Base-by-base conservation (phyloP, 2,329 filamentous ascomycete species). In the Aureobasidium sp. region DNA sequence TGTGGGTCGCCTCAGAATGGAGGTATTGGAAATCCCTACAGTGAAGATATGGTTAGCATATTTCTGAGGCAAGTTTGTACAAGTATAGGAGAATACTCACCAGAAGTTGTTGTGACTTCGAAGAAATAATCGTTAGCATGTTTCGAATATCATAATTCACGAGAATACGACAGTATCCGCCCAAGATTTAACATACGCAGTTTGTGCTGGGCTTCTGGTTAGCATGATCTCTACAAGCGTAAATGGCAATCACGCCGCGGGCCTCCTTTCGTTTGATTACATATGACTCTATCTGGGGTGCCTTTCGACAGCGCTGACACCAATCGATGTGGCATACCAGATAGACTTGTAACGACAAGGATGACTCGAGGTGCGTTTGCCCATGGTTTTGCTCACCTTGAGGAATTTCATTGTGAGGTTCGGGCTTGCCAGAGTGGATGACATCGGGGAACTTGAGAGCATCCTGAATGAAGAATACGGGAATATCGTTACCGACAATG, bases 401-500 rank as follows among this genome's bases (percentile, higher is more conserved):
- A 0, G 88, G 87, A 0, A 89, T 79, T 66, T 89, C 87, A 57
- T 80, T 86, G 66, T 88, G 77, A 0, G 87, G 87, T 65, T 89
- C 84, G 0, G 87, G 86, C 72, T 90, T 90, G 37, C 77, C 82
- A 21, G 79, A 75, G 64, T 81, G 80, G 42, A 82, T 83, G 13
- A 89, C 70, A 64, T 89, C 85, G 0, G 86, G 85, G 67, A 89
- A 89, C 67, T 90, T 89, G 64, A 89, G 82, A 0, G 85, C 82
- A 66, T 90, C 87, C 64, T 89, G 86, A 62, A 90, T 88, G 72
- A 89, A 89, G 73, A 89, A 89, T 13, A 89, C 84, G 0, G 86
- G 85, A 45, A 88, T 88, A 65, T 89, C 84, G 73, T 90, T 90
- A 35, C 85, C 86, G 17, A 71, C 69, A 4, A 71, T 66, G 37